A percentile compares a stretch with the other conserved stretches of the same genome.
Conservation (phyloP, 2,329 filamentous ascomycete species). For the Amphichorda felina region DNA sequence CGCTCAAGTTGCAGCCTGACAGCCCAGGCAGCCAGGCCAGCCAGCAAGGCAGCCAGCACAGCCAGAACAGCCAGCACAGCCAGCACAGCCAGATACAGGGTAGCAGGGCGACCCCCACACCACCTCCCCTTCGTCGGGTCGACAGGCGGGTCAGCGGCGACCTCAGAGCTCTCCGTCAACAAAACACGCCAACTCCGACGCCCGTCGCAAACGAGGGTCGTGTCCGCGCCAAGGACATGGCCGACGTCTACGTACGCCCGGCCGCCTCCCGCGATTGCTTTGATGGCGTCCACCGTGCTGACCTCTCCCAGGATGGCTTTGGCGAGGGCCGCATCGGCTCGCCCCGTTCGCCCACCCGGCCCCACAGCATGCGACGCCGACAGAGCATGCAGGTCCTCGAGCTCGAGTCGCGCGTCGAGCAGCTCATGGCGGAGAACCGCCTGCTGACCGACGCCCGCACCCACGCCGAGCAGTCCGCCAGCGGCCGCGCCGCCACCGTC, state of each 20-base stretch:
- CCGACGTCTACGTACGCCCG: constrained; percentile 69
- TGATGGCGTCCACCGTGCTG: constrained; percentile 6
- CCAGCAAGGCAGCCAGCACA: too few relatives aligned
- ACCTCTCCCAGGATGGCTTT: constrained; percentile 64
- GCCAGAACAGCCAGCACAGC: too few relatives aligned
- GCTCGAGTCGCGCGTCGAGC: constrained; percentile 74
- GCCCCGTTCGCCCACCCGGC: constrained; percentile 83
- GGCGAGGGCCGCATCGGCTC: constrained; percentile 80
- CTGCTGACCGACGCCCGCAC: constrained; percentile 61
- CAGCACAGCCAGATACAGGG: too few relatives aligned
- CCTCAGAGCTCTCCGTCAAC: constrained; percentile 34
- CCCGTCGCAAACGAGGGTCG: constrained; percentile 82
- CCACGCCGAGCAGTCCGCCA: constrained; percentile 54
- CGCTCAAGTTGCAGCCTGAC: constrained; percentile 45
- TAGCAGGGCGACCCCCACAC: constrained; percentile 35
- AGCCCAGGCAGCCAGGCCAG: constrained; percentile 44
- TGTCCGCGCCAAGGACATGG: constrained; percentile 73
- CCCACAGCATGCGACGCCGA: constrained; percentile 89
- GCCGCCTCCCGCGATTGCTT: neutral
- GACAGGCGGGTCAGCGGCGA: constrained; percentile 63
- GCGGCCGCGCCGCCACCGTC: constrained; percentile 52
- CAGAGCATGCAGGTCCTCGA: constrained; percentile 97
- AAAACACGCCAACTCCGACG: constrained; percentile 30
- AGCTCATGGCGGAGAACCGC: constrained; percentile 76
- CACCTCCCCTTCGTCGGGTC: constrained; percentile 59